These are phyloP conservation scores for Teunomyces kruisii DNA, from an alignment of 805 yeast genomes.

Conservation along the genomic window DNA sequence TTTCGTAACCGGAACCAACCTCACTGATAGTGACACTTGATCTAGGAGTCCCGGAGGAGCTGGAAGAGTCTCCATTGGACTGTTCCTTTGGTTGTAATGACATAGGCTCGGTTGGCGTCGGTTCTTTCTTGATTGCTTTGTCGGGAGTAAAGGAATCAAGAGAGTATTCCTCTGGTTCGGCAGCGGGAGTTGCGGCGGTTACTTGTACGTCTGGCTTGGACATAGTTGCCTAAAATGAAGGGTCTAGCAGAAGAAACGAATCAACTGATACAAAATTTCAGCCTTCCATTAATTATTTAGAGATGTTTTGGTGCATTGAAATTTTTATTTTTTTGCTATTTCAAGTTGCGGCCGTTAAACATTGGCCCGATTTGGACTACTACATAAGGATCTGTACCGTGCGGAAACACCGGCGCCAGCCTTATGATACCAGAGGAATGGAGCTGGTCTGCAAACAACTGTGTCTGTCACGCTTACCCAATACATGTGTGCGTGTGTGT, in stretches of 20 bases:
- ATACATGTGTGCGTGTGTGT: too few relatives aligned
- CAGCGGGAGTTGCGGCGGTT: not conserved
- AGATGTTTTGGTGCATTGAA: not conserved
- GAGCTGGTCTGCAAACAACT: too few relatives aligned
- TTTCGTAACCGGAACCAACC: slow-evolving; percentile 33
- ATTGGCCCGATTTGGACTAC: too few relatives aligned
- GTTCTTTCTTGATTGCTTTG: slow-evolving; percentile 5
- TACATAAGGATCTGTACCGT: too few relatives aligned
- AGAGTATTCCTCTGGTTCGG: not conserved
- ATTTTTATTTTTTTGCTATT: slow-evolving; percentile 1
- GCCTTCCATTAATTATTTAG: not conserved
- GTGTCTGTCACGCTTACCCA: too few relatives aligned
- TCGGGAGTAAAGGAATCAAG: not conserved
- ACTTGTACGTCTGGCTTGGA: slow-evolving; percentile 1
- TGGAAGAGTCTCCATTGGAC: slow-evolving; percentile 1
- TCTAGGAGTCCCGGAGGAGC: slow-evolving; percentile 2
- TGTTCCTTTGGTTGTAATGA: slow-evolving; percentile 1
- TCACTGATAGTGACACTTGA: slow-evolving; percentile 25
- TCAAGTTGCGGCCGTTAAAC: too few relatives aligned
- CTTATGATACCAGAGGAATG: too few relatives aligned
- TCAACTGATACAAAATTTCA: not conserved
- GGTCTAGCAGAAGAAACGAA: not conserved
- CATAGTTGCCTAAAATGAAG: not conserved
- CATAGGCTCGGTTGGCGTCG: slow-evolving; percentile 5
- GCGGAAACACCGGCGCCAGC: too few relatives aligned